These are phyloP conservation scores for Polygonum aviculare DNA, from an alignment of 148 eudicot genomes.

Conservation along the genomic window DNA sequence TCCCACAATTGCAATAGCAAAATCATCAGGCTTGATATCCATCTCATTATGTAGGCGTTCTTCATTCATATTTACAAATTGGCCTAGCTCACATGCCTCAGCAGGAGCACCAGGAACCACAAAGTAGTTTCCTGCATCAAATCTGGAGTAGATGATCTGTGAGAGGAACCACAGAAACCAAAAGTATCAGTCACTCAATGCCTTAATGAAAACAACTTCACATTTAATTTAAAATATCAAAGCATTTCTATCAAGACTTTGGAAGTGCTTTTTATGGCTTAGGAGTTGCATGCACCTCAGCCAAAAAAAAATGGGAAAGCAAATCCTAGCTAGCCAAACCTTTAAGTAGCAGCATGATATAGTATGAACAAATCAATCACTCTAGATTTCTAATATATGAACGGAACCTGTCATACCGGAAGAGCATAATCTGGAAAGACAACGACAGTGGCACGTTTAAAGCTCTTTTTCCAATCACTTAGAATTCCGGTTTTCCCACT, in stretches of 20 bases:
- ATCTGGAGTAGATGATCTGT: constrained; percentile 67
- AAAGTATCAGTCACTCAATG: constrained; percentile 1
- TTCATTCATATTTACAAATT: constrained; percentile 20
- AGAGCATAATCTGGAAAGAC: constrained; percentile 72
- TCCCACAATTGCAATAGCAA: constrained; percentile 61
- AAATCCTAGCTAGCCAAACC: no score
- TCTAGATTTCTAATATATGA: background rate
- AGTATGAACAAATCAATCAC: background rate
- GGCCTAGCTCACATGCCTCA: constrained; percentile 55
- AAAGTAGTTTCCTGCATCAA: constrained; percentile 79
- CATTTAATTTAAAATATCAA: background rate
- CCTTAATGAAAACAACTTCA: background rate
- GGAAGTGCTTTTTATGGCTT: background rate
- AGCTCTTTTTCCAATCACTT: constrained; percentile 56
- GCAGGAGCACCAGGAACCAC: constrained; percentile 80
- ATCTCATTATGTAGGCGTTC: constrained; percentile 26
- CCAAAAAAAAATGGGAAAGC: no score
- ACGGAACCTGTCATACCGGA: constrained; percentile 38
- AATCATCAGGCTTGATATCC: constrained; percentile 39
- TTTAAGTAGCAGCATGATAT: background rate
- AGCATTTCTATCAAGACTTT: background rate
- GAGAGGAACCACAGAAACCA: constrained; percentile 8
- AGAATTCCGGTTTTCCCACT: constrained; percentile 41
- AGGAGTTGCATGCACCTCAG: background rate
- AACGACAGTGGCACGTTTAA: constrained; percentile 55